Percentiles rank a stretch among this genome's conserved stretches.
Evolutionary conservation across 371 early-diverging fungal genomes (phyloP).

Genomic region (Mortierella sp.): DNA sequence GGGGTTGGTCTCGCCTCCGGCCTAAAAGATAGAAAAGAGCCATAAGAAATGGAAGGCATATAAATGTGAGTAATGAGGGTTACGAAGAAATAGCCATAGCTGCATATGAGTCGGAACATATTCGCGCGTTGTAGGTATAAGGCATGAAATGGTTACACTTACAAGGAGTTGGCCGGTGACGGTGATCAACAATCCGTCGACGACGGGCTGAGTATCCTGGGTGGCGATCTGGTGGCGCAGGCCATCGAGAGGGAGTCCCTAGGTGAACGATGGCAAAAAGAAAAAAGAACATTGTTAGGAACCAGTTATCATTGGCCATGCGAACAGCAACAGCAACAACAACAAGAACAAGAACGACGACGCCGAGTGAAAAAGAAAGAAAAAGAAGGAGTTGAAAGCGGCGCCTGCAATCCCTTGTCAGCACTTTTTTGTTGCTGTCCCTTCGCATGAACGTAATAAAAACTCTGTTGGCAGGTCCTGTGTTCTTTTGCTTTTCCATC

Average conservation of each 20-base stretch:
- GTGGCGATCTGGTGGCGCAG: constrained; percentile 80
- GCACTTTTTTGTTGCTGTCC: background rate
- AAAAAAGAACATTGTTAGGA: background rate
- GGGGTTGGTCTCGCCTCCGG: constrained; percentile 85
- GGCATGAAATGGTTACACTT: constrained; percentile 33
- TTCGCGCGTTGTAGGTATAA: background rate
- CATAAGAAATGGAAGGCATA: background rate
- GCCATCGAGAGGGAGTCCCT: constrained; percentile 84
- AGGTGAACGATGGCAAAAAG: background rate
- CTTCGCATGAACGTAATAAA: background rate
- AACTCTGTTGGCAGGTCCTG: background rate
- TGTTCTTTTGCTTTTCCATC: background rate
- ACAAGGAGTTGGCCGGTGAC: constrained; percentile 93
- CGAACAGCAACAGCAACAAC: background rate
- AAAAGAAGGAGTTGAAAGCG: background rate
- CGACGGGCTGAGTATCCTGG: constrained; percentile 85
- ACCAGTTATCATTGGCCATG: background rate
- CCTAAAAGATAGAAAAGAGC: constrained; percentile 54
- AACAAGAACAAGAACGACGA: background rate
- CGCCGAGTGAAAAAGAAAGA: background rate
- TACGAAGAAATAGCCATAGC: background rate
- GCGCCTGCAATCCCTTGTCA: background rate
- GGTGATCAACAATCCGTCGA: constrained; percentile 69
- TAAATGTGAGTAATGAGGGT: background rate
- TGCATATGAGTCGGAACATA: background rate